A percentile compares a stretch with the other conserved stretches of the same genome.
phyloP scores from a whole-genome alignment of 495 filamentous ascomycete species.

The Aspergillus indologenus region DNA sequence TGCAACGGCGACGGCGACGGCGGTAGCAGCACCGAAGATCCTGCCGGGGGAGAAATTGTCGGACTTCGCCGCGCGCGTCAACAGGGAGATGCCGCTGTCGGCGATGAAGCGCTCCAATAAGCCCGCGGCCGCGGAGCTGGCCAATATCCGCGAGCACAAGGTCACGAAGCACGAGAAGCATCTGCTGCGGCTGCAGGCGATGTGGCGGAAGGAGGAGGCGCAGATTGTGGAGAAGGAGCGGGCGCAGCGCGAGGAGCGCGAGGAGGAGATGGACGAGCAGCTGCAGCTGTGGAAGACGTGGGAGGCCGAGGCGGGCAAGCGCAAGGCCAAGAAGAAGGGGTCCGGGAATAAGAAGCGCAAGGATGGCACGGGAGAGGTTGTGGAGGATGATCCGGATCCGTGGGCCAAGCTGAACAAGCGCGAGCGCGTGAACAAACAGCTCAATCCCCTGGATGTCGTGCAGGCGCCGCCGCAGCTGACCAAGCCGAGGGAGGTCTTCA shows the following conservation, averaged over 20 bases:
- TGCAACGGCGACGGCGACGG: neutral
- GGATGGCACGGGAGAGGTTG: slow-evolving; percentile 26
- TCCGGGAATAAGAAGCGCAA: slow-evolving; percentile 38
- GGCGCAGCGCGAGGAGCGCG: slow-evolving; percentile 59
- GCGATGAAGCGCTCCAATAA: slow-evolving; percentile 47
- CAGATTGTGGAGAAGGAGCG: slow-evolving; percentile 62
- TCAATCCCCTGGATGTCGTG: slow-evolving; percentile 71
- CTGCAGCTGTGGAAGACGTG: slow-evolving; percentile 48
- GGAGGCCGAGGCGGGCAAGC: slow-evolving; percentile 43
- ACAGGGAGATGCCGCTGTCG: slow-evolving; percentile 76
- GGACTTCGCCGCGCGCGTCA: slow-evolving; percentile 81
- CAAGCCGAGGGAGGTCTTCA: slow-evolving; percentile 65
- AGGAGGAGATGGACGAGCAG: slow-evolving; percentile 49
- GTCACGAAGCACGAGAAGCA: slow-evolving; percentile 79
- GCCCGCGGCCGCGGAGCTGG: slow-evolving; percentile 22
- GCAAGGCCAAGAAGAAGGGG: slow-evolving; percentile 58
- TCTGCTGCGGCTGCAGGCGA: slow-evolving; percentile 73
- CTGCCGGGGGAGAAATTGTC: slow-evolving; percentile 75
- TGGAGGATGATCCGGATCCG: slow-evolving; percentile 65
- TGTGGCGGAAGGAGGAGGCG: slow-evolving; percentile 76
- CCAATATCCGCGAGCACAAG: slow-evolving; percentile 52
- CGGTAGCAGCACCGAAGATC: slow-evolving; percentile 56
- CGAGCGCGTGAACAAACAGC: slow-evolving; percentile 50
- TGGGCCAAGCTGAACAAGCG: slow-evolving; percentile 70
- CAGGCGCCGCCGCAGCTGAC: slow-evolving; percentile 76